These are phyloP conservation scores for Phallus indusiatus DNA, from an alignment of 768 basidiomycete species.

Conservation along the genomic window DNA sequence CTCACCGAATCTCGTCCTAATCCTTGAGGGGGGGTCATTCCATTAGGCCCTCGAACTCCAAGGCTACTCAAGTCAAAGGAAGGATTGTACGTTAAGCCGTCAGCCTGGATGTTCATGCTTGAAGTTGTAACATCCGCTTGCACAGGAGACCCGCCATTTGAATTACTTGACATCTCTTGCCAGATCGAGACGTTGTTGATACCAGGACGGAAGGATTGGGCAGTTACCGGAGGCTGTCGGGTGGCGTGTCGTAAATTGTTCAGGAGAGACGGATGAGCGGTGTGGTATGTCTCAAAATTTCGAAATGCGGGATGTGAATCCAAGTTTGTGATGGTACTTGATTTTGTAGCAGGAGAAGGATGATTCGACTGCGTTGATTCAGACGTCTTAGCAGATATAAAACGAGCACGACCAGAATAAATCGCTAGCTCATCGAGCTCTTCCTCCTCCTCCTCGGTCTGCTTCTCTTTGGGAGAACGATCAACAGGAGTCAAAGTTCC, in stretches of 20 bases:
- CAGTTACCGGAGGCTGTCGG: neutral
- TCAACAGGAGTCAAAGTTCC: neutral
- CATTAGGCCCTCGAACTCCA: neutral
- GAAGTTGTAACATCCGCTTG: neutral
- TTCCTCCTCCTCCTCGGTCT: neutral
- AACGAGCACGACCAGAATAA: conserved; percentile 4
- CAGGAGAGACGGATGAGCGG: neutral
- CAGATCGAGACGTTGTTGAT: neutral
- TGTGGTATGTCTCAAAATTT: neutral
- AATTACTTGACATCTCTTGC: neutral
- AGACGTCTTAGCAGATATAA: neutral
- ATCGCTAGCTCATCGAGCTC: conserved; percentile 3
- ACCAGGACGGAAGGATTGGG: neutral
- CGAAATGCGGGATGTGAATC: neutral
- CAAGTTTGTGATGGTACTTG: neutral
- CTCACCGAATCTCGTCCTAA: neutral
- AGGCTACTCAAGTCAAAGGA: neutral
- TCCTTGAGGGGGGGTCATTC: neutral
- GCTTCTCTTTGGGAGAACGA: neutral
- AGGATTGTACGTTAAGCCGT: neutral
- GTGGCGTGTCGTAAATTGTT: conserved; percentile 4
- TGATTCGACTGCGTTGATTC: neutral
- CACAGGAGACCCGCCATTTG: neutral
- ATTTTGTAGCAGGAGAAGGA: neutral
- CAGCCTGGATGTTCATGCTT: neutral